Base-by-base conservation (phyloP, 805 yeast genomes). In the Alloascoidea africana region DNA sequence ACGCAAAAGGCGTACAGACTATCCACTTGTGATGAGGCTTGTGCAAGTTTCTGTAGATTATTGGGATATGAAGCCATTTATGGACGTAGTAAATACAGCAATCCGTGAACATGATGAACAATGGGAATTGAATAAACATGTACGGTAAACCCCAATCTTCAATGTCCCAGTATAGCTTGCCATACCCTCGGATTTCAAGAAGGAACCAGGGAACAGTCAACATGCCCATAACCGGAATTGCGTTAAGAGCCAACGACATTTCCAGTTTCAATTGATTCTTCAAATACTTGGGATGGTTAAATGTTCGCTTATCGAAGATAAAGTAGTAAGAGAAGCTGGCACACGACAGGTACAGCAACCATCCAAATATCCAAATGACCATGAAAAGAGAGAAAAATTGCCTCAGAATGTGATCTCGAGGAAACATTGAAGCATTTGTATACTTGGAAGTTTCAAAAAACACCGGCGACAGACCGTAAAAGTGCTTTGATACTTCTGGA, bases 11-110 rank as follows among this genome's bases (percentile, higher is more conserved):
- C 11, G 94, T 82, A 47, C 91, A 80, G 13, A 82, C 91, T 46
- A 82, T 70, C 94, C 94, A 82, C 58, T 82, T 82, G 63, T 82
- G 94, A 55, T 82, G 94, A 14, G 91, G 91, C 58, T 82, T 82
- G 58, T 82, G 94, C 41, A 82, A 62, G 11, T 49, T 50, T 56
- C 73, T 81, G 66, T 82, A 82, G 33, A 82, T 77, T 15, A 66
- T 48, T 14, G 94, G 94, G 85, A 86, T 80, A 54, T 82, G 94
- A 51, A 82, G 66, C 74, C 78, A 69, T 58, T 91, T 71, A 55
- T 82, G 94, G 44, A 80, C 72, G 50, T 79, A 69, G 52, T 82
- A 82, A 47, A 82, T 81, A 40, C 85, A 82, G 54, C 85, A 77
- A 58, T 82, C 94, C 2, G 94, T 82, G 55, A 82, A 82, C 67